A percentile compares a stretch with the other conserved stretches of the same genome.
Evolutionary conservation across 2,329 filamentous ascomycete species (phyloP).

Genomic region (Diaporthe vaccinii): DNA sequence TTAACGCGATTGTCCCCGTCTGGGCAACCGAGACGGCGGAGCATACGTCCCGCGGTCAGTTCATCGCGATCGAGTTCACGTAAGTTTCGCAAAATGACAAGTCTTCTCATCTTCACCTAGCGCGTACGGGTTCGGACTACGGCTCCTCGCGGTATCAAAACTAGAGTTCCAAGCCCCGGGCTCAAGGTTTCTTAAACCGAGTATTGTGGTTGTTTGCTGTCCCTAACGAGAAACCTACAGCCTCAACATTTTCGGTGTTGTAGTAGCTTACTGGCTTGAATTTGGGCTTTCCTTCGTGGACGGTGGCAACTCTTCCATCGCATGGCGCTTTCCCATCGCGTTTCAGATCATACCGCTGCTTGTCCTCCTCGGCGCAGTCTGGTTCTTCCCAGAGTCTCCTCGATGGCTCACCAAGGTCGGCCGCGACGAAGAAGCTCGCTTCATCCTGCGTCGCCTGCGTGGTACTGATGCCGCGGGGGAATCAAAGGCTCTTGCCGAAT

Average conservation of each 20-base stretch:
- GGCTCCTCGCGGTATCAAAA: neutral
- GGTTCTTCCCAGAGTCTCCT: conserved; percentile 43
- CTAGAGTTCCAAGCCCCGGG: too few species aligned
- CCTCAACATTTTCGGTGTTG: conserved; percentile 79
- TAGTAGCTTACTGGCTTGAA: conserved; percentile 72
- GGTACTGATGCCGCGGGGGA: conserved; percentile 34
- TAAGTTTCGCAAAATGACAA: neutral
- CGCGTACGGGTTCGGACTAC: neutral
- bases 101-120: too few species aligned
- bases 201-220: too few species aligned
- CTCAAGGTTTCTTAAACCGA: neutral
- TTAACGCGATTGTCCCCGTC: conserved; percentile 79
- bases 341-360: conserved; percentile 44
- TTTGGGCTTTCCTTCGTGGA: conserved; percentile 40
- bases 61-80: conserved; percentile 80
- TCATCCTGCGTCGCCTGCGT: conserved; percentile 36
- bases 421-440: conserved; percentile 39
- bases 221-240: neutral
- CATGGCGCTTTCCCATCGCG: conserved; percentile 52
- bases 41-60: conserved; percentile 76
- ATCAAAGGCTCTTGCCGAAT: conserved; percentile 35
- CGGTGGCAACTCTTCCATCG: conserved; percentile 46
- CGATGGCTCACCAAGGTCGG: conserved; percentile 43
- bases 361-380: conserved; percentile 37
- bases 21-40: conserved; percentile 80